Percentiles rank a stretch among this genome's conserved stretches.
Evolutionary conservation across 345 rosid genomes (phyloP).

Genomic region (Hirschfeldia incana): DNA sequence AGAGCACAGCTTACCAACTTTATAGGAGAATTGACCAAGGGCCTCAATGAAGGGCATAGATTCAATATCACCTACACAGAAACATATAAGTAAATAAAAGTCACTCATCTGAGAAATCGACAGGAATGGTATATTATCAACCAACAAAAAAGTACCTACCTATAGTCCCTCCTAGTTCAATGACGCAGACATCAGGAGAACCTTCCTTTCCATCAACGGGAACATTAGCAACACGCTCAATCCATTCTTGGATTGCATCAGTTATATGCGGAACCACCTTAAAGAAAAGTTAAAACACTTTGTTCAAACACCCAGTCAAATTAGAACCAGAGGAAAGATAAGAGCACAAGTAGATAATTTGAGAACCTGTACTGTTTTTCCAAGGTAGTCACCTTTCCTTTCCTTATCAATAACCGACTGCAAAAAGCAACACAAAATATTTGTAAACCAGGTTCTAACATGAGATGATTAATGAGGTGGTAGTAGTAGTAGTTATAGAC

Average conservation of each 20-base stretch:
- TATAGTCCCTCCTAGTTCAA: conserved; percentile 96
- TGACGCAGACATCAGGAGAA: conserved; percentile 95
- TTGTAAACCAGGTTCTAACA: not conserved
- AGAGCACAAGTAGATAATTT: conserved; percentile 7
- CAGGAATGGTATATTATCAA: not conserved
- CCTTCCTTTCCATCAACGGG: conserved; percentile 90
- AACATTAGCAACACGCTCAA: conserved; percentile 76
- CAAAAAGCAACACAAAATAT: conserved; percentile 4
- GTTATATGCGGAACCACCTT: conserved; percentile 98
- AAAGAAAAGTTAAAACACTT: conserved; percentile 4
- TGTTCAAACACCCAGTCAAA: conserved; percentile 3
- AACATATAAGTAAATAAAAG: conserved; percentile 3
- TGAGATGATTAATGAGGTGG: not conserved
- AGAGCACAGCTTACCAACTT: conserved; percentile 61
- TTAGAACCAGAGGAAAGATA: not conserved
- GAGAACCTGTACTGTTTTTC: conserved; percentile 91
- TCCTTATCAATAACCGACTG: conserved; percentile 87
- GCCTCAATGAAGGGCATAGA: conserved; percentile 98
- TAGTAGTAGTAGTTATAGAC: not conserved
- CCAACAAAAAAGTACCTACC: conserved; percentile 29
- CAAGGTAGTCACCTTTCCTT: conserved; percentile 95
- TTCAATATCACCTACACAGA: conserved; percentile 87
- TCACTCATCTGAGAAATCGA: not conserved
- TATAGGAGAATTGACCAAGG: conserved; percentile 90
- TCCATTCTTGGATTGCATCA: conserved; percentile 95